Evolutionary conservation across 2,329 filamentous ascomycete genomes (phyloP).

Genomic region (Mollisia scopiformis): DNA sequence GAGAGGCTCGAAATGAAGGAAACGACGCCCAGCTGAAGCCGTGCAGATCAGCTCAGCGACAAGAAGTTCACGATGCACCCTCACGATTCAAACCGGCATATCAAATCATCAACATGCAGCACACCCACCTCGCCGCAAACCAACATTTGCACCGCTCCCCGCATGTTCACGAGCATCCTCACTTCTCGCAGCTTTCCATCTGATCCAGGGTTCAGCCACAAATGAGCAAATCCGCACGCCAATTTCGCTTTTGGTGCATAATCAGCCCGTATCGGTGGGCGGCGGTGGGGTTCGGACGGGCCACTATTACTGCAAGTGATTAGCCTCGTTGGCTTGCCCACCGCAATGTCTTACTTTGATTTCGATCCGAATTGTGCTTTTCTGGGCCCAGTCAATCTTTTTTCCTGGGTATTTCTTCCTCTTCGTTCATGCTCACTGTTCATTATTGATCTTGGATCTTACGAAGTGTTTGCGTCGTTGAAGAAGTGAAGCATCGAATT

Average conservation of each 20-base stretch:
- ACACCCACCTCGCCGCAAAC: background rate
- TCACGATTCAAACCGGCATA: background rate
- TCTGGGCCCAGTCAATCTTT: background rate
- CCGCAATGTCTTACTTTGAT: background rate
- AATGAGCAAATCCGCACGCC: background rate
- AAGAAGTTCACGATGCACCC: background rate
- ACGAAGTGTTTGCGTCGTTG: background rate
- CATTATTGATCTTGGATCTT: background rate
- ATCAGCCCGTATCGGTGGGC: background rate
- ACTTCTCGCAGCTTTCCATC: background rate
- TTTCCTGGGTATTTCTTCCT: background rate
- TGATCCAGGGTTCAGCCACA: background rate
- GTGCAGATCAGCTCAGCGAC: background rate
- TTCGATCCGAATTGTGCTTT: background rate
- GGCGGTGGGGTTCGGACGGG: background rate
- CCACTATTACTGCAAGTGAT: slow-evolving; percentile 1
- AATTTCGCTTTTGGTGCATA: background rate
- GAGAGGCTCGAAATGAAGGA: background rate
- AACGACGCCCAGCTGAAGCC: background rate
- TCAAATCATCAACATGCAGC: background rate
- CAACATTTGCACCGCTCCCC: background rate
- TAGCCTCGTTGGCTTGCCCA: background rate
- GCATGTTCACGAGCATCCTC: background rate
- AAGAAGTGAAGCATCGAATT: background rate
- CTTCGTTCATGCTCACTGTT: background rate